Base-by-base conservation (phyloP, 1,284 basidiomycete species). In the Omphalotus olearius region DNA sequence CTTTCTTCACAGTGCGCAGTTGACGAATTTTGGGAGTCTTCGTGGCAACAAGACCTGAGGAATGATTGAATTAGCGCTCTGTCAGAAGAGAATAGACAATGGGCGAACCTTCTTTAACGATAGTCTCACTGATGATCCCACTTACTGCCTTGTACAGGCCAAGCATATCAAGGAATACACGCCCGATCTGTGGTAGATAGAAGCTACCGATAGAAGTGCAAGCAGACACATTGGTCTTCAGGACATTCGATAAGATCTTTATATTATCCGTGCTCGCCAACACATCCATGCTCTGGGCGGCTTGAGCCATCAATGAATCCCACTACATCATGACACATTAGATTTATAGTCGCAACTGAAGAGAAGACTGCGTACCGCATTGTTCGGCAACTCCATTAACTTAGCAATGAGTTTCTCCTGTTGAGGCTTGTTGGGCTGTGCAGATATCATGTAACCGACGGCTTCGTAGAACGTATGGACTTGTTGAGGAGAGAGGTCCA, bases 371-470 rank as follows among this genome's bases (percentile, higher is more conserved):
- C 85, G 51, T 68, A 91, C 91, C 41, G 95, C 96, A 60, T 89
- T 94, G 69, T 99, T 99, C 0, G 97, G 97, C 60, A 98, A 73
- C 60, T 97, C 93, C 97, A 99, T 99, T 48, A 99, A 72, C 66
- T 95, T 97, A 23, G 84, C 78, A 52, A 99, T 98, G 52, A 99
- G 76, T 58, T 93, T 89, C 73, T 99, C 97, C 69, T 98, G 97
- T 59, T 91, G 91, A 14, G 92, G 88, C 67, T 97, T 96, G 70
- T 99, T 98, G 41, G 96, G 96, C 67, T 99, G 97, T 1, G 96
- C 94, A 16, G 95, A 93, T 62, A 99, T 98, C 97, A 99, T 99
- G 74, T 98, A 94, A 17, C 97, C 97, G 45, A 98, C 91, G 6
- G 97, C 97, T 72, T 99, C 96, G 64, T 97, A 97, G 75, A 96